phyloP scores from a whole-genome alignment of 768 basidiomycete species.

The Hebeloma cylindrosporum region DNA sequence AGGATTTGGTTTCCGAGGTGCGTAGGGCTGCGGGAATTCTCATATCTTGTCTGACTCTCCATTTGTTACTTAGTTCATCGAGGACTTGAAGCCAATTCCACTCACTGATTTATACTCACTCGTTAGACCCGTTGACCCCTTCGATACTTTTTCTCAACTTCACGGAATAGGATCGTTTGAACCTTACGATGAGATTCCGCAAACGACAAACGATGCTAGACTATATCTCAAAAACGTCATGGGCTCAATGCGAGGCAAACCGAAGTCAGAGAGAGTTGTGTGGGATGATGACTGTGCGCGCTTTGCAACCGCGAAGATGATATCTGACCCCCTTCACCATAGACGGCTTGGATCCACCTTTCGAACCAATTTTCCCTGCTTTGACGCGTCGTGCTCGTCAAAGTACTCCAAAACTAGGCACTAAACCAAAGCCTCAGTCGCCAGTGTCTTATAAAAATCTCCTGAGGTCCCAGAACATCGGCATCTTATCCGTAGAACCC shows the following conservation, averaged over 20 bases:
- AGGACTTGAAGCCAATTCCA: constrained; percentile 43
- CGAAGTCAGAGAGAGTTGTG: constrained; percentile 37
- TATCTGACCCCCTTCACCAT: neutral
- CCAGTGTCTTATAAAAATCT: constrained; percentile 2
- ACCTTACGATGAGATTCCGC: constrained; percentile 48
- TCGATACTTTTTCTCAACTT: constrained; percentile 40
- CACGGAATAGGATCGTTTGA: constrained; percentile 33
- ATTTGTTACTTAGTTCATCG: constrained; percentile 38
- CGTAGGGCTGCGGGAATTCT: constrained; percentile 6
- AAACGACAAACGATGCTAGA: constrained; percentile 34
- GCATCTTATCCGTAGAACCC: constrained; percentile 27
- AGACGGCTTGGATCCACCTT: constrained; percentile 4
- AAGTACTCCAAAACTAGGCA: constrained; percentile 48
- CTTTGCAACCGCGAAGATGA: neutral
- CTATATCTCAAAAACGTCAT: constrained; percentile 32
- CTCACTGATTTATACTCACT: constrained; percentile 52
- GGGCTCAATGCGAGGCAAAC: constrained; percentile 21
- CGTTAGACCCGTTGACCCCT: constrained; percentile 54
- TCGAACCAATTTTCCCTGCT: constrained; percentile 43
- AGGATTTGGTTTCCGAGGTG: constrained; percentile 48
- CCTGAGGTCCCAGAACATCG: constrained; percentile 15
- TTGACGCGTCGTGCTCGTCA: constrained; percentile 45
- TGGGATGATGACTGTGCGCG: constrained; percentile 36
- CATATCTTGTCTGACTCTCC: neutral
- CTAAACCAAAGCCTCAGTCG: constrained; percentile 10